Evolutionary conservation across 306 rosid genomes (phyloP), one percentile per base, ranked within the genome.

Genomic region (Quercus robur): DNA sequence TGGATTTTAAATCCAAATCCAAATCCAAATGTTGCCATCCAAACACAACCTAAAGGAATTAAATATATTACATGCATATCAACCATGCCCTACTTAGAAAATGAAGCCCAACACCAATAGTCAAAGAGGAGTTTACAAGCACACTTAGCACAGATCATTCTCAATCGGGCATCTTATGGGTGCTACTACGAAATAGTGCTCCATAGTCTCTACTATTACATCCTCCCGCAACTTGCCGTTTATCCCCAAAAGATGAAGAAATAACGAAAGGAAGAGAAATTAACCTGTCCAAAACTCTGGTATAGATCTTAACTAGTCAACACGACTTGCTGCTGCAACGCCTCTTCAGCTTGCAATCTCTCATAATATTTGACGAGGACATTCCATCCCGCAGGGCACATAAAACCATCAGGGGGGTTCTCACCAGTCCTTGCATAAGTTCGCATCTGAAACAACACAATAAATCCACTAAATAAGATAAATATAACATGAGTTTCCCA

Each of bases 341-440:
- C 57, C 71, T 90, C 98, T 84, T 90, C 90, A 2, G 84, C 86
- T 78, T 96, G 97, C 88, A 93, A 87, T 85, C 97, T 88, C 87
- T 93, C 75, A 73, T 96, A 93, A 74, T 96, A 90, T 54, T 89
- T 81, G 44, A 93, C 98, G 55, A 96, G 91, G 77, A 93, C 99
- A 78, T 90, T 87, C 99, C 99, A 93, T 75, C 99, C 99, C 35
- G 88, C 81, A 18, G 98, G 98, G 66, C 98, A 96, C 99, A 96
- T 96, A 71, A 96, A 93, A 49, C 99, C 99, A 58, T 93, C 94
- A 0, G 99, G 99, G 25, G 97, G 99, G 85, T 85, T 87, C 88
- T 96, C 97, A 0, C 99, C 97, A 0, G 77, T 96, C 85, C 84
- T 93, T 3, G 99, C 99, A 79, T 23, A 96, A 86, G 86, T 84